A percentile compares a stretch with the other conserved stretches of the same genome.
Evolutionary conservation across 495 filamentous ascomycete genomes (phyloP).

Genomic region (Tuber umbilicatum): DNA sequence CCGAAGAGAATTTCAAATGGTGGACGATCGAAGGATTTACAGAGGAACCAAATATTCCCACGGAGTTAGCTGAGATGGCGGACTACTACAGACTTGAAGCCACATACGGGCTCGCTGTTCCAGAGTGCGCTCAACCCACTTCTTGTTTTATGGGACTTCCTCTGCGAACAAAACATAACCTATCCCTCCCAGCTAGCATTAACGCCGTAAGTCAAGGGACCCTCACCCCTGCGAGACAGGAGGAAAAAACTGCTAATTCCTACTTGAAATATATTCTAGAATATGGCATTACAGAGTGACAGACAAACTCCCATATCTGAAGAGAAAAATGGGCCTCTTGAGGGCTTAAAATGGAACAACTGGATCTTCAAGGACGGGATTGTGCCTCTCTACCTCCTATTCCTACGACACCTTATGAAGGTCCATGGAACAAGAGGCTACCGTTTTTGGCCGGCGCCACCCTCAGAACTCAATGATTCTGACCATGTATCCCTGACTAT

Average conservation of each 20-base stretch:
- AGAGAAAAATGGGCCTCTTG: slow-evolving; percentile 19
- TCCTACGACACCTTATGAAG: slow-evolving; percentile 39
- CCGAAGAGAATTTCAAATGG: not conserved
- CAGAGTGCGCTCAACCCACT: not conserved
- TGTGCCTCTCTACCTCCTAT: slow-evolving; percentile 42
- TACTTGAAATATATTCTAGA: not conserved
- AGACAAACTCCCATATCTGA: slow-evolving; percentile 41
- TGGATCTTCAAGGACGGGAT: slow-evolving; percentile 43
- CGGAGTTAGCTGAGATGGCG: slow-evolving; percentile 11
- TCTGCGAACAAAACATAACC: slow-evolving; percentile 10
- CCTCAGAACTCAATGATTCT: slow-evolving; percentile 7
- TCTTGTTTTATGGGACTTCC: slow-evolving; percentile 43
- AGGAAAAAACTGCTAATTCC: not conserved
- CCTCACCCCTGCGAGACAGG: slow-evolving; percentile 29
- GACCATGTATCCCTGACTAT: slow-evolving; percentile 22
- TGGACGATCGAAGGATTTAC: slow-evolving; percentile 4
- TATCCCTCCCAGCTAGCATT: slow-evolving; percentile 33
- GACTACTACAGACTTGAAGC: slow-evolving; percentile 36
- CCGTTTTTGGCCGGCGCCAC: slow-evolving; percentile 43
- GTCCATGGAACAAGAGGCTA: slow-evolving; percentile 36
- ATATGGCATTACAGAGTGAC: slow-evolving; percentile 40
- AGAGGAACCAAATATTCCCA: not conserved
- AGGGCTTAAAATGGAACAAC: slow-evolving; percentile 43
- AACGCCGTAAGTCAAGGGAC: slow-evolving; percentile 40
- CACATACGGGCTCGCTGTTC: slow-evolving; percentile 44